phyloP scores from a whole-genome alignment of 2,329 filamentous ascomycete genomes.

The Epichloe baconii region DNA sequence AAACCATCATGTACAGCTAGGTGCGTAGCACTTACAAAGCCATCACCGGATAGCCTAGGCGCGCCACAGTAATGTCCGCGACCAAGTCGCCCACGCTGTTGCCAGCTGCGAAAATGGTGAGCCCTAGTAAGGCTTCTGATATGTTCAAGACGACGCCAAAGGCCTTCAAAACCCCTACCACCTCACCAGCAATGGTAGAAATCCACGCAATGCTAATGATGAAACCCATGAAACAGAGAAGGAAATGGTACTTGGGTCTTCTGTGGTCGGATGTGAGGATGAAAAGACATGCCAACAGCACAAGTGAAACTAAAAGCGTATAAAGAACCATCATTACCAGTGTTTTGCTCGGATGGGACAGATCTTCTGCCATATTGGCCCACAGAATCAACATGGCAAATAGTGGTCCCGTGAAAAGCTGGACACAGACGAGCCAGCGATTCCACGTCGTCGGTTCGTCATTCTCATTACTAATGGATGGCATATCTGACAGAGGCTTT shows the following conservation, averaged over 20 bases:
- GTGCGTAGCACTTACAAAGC: conserved; percentile 44
- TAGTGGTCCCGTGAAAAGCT: conserved; percentile 75
- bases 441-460: conserved; percentile 57
- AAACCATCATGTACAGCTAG: not conserved
- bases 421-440: conserved; percentile 75
- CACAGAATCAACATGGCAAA: conserved; percentile 70
- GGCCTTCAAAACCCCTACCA: conserved; percentile 88
- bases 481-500: conserved; percentile 21
- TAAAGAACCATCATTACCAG: conserved; percentile 46
- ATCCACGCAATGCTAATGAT: conserved; percentile 91
- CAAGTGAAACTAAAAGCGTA: conserved; percentile 55
- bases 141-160: conserved; percentile 86
- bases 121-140: conserved; percentile 82
- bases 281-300: conserved; percentile 54
- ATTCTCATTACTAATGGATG: conserved; percentile 19
- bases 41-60: conserved; percentile 93
- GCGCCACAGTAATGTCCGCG: conserved; percentile 85
- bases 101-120: conserved; percentile 92
- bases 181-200: conserved; percentile 86
- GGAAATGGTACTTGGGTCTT: conserved; percentile 59
- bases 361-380: conserved; percentile 50
- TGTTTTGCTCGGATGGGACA: conserved; percentile 34
- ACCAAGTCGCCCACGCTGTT: conserved; percentile 92
- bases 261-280: conserved; percentile 53
- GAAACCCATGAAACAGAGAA: conserved; percentile 83